Evolutionary conservation across 805 yeast species (phyloP).

Genomic region (Saccharomycopsis fermentans): DNA sequence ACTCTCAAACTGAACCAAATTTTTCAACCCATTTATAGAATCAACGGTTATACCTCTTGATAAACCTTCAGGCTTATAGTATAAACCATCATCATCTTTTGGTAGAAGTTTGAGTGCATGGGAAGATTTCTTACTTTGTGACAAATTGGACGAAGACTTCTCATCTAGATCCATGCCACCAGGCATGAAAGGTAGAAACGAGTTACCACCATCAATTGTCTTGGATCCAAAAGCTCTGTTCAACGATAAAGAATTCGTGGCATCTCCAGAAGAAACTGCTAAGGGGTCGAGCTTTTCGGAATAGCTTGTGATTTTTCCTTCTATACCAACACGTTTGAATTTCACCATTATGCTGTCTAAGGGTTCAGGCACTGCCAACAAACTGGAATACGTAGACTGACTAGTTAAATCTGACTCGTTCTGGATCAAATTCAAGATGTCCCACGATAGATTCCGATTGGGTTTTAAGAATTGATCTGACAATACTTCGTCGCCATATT

Average conservation of each 20-base stretch:
- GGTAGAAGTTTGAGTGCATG: slow-evolving; percentile 40
- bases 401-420: slow-evolving; percentile 33
- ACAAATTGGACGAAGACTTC: not conserved
- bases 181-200: slow-evolving; percentile 82
- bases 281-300: slow-evolving; percentile 50
- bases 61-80: slow-evolving; percentile 77
- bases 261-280: slow-evolving; percentile 37
- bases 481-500: slow-evolving; percentile 20
- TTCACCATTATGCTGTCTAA: slow-evolving; percentile 54
- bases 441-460: slow-evolving; percentile 43
- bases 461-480: slow-evolving; percentile 16
- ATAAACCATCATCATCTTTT: slow-evolving; percentile 63
- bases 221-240: slow-evolving; percentile 57
- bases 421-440: slow-evolving; percentile 60
- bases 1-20: slow-evolving; percentile 16
- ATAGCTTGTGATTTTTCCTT: slow-evolving; percentile 55
- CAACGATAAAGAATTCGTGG: slow-evolving; percentile 64
- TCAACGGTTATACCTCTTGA: slow-evolving; percentile 49
- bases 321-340: slow-evolving; percentile 65
- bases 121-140: slow-evolving; percentile 19
- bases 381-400: slow-evolving; percentile 32
- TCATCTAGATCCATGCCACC: slow-evolving; percentile 52
- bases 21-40: slow-evolving; percentile 2
- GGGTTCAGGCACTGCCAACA: slow-evolving; percentile 50
- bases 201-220: slow-evolving; percentile 57